Evolutionary conservation across 1,139 yeast species (phyloP), one percentile per base, ranked within the genome.

Genomic region (Oligophagozyma castellii): DNA sequence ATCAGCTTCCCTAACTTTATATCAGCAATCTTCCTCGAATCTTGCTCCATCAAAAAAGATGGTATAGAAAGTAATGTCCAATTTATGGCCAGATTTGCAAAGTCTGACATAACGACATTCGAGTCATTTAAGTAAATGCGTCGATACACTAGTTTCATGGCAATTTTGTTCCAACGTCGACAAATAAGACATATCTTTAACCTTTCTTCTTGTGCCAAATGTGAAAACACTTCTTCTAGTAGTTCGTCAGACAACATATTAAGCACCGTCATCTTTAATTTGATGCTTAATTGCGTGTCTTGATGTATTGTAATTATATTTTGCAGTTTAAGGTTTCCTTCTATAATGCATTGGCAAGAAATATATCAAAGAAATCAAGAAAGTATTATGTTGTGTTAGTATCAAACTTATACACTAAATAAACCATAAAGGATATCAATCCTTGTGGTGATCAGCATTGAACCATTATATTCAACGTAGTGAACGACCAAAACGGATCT

Each of bases 91-190:
- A 52, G 29, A 35, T 51, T 41, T 39, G 52, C 41, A 19, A 37
- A 39, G 28, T 52, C 53, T 14, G 52, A 46, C 29, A 42, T 39
- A 4, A 53, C 55, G 21, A 53, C 56, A 25, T 51, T 51, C n/a
- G 56, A 52, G 31, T 53, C 58, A 29, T 53, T 53, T 19, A 53
- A 34, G 32, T 53, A 53, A 12, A 53, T 50, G 30, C 54, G 36
- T 29, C 53, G 43, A 35, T 53, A 53, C 8, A 53, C 21, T 27
- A 51, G 29, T 29, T 46, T 46, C 16, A 42, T 45, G 4, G 51
- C 53, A 5, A 53, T 32, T 19, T 34, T 32, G 28, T 51, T 30
- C 23, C 41, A 41, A 29, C 42, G 38, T 23, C 35, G 40, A 28
- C 38, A 44, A 8, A 51, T 31, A 12, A 39, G 28, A 11, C 51